Percentiles rank a stretch among this genome's conserved stretches.
Conservation (phyloP, 129 eudicot species). For the Arctium minus region DNA sequence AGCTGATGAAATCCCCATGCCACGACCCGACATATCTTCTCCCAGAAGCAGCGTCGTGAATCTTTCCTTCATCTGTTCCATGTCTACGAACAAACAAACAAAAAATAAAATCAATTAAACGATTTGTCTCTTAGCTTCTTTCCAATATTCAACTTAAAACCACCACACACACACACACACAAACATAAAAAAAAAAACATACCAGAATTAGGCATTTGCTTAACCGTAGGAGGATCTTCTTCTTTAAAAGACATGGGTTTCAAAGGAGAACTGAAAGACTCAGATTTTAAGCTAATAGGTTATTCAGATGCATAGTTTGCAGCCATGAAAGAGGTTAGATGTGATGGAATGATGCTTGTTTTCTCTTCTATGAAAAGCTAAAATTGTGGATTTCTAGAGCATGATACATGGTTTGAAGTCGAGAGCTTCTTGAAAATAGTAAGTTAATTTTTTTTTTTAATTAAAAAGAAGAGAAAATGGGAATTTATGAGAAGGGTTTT, state of each 20-base stretch:
- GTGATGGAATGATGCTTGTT: background rate
- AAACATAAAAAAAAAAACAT: background rate
- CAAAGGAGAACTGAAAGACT: background rate
- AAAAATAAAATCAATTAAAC: background rate
- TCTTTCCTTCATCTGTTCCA: constrained; percentile 72
- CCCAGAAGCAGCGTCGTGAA: constrained; percentile 76
- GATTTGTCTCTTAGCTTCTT: background rate
- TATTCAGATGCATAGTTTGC: background rate
- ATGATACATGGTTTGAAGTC: background rate
- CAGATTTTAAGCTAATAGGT: background rate
- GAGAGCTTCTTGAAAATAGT: constrained; percentile 8
- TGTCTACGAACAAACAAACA: constrained; percentile 37
- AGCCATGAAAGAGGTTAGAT: background rate
- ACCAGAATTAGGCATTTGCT: constrained; percentile 10
- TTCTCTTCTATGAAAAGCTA: constrained; percentile 2
- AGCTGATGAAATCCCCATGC: constrained; percentile 85
- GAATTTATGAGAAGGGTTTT: background rate
- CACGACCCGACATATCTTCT: constrained; percentile 90
- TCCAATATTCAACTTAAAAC: background rate
- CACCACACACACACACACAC: background rate
- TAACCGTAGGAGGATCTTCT: background rate
- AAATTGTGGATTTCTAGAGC: constrained; percentile 6
- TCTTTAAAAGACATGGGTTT: constrained; percentile 18
- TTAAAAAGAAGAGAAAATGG: background rate
- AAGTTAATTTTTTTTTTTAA: background rate